Evolutionary conservation across 495 filamentous ascomycete genomes (phyloP), one percentile per base, ranked within the genome.

Genomic region (Trichoderma asperelloides): DNA sequence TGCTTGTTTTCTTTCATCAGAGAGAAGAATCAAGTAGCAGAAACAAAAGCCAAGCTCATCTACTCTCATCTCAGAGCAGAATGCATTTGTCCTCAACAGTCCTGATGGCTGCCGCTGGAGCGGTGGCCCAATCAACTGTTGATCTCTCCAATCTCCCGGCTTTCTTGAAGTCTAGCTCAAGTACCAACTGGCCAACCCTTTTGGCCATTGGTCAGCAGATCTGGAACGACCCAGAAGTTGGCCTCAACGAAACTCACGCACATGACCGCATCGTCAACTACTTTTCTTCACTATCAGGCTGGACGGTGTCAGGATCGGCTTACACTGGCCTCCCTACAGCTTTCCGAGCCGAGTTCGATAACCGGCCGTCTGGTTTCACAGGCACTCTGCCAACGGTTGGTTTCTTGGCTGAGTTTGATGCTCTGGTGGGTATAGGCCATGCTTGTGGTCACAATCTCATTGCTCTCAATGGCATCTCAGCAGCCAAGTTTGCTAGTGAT

Each of bases 381-480:
- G 74, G 74, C 13, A 76, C 77, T 0, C 78, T 81, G 0, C 79
- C 78, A 0, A 64, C 75, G 0, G 69, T 83, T 3, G 74, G 73
- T 6, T 81, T 81, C 72, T 78, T 81, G 51, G 78, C 80, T 0
- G 79, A 81, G 69, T 81, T 80, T 33, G 79, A 83, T 65, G 79
- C 78, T 2, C 72, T 83, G 0, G 73, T 79, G 0, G 79, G 74
- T 0, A 79, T 83, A 33, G 80, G 80, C 0, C 79, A 81, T 60
- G 80, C 79, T 6, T 81, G 80, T 65, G 80, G 80, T 5, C 80
- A 83, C 68, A 83, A 83, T 64, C 72, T 80, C 13, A 81, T 83
- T 45, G 74, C 78, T 0, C 78, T 78, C 1, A 80, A 76, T 69
- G 76, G 76, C 1, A 76, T 83, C n/a, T 76, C 78, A 0, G 76